phyloP scores from a whole-genome alignment of 495 filamentous ascomycete species.

The Mytilinidion resinicola region DNA sequence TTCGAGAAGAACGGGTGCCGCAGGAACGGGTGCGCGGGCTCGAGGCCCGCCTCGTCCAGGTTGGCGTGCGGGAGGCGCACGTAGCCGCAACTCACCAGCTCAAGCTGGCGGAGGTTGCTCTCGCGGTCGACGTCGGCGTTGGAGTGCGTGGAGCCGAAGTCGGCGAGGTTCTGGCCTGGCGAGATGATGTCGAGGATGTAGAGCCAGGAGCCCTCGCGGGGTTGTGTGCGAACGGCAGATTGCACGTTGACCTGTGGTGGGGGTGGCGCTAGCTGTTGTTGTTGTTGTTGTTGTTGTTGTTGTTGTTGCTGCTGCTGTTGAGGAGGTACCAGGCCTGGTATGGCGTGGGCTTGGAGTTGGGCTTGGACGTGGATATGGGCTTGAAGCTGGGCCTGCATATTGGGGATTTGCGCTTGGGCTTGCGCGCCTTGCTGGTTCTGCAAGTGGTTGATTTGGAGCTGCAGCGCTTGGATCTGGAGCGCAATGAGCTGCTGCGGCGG shows the following conservation, averaged over 20 bases:
- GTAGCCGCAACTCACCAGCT: slow-evolving; percentile 35
- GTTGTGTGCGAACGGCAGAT: slow-evolving; percentile 6
- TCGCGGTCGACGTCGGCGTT: slow-evolving; percentile 11
- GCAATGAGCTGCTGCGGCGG: slow-evolving; percentile 7
- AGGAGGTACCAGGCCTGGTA: background rate
- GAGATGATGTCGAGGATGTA: slow-evolving; percentile 32
- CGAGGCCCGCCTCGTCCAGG: slow-evolving; percentile 28
- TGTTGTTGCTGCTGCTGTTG: background rate
- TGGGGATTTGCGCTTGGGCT: slow-evolving; percentile 11
- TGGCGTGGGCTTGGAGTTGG: slow-evolving; percentile 1
- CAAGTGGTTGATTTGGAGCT: slow-evolving; percentile 14
- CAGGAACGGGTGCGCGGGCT: slow-evolving; percentile 3
- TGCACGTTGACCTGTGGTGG: background rate
- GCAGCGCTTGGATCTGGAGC: slow-evolving; percentile 16
- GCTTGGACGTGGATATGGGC: slow-evolving; percentile 8
- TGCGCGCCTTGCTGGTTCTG: slow-evolving; percentile 12
- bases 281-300: background rate
- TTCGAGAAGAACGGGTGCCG: slow-evolving; percentile 19
- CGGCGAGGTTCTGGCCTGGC: slow-evolving; percentile 23
- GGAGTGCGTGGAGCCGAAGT: slow-evolving; percentile 15
- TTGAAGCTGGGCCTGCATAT: slow-evolving; percentile 12
- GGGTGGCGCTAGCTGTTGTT: slow-evolving; percentile 1
- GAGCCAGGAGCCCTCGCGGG: slow-evolving; percentile 33
- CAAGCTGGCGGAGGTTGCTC: slow-evolving; percentile 15
- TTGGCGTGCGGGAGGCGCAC: slow-evolving; percentile 13